phyloP scores from a whole-genome alignment of 495 filamentous ascomycete genomes.

The Aspergillus ellipticus region DNA sequence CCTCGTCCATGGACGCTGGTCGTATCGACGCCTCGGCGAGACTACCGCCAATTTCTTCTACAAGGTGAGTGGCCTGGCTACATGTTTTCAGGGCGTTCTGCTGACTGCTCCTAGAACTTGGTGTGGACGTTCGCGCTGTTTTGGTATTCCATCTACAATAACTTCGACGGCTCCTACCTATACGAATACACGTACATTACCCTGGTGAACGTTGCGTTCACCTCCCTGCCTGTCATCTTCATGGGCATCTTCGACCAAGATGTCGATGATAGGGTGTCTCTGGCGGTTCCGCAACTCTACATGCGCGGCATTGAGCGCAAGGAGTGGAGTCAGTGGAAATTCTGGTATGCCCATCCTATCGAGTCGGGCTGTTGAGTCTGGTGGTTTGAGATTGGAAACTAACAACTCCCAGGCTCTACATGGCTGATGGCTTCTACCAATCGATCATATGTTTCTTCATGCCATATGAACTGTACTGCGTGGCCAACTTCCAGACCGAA shows the following conservation, averaged over 20 bases:
- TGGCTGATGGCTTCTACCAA: slow-evolving; percentile 90
- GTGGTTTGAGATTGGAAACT: slow-evolving; percentile 10
- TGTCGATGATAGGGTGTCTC: slow-evolving; percentile 83
- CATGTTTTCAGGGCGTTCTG: neutral
- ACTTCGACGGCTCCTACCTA: slow-evolving; percentile 90
- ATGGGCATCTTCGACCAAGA: slow-evolving; percentile 97
- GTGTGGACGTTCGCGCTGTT: slow-evolving; percentile 94
- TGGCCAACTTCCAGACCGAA: slow-evolving; percentile 59
- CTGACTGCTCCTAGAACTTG: slow-evolving; percentile 63
- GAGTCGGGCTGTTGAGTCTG: neutral
- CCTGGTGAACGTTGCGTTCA: slow-evolving; percentile 92
- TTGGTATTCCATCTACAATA: slow-evolving; percentile 92
- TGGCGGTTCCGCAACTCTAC: slow-evolving; percentile 91
- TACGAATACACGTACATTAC: slow-evolving; percentile 97
- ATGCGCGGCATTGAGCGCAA: slow-evolving; percentile 89
- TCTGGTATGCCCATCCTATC: slow-evolving; percentile 65
- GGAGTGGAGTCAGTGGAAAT: slow-evolving; percentile 93
- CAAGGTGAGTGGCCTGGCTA: slow-evolving; percentile 53
- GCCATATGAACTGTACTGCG: slow-evolving; percentile 69
- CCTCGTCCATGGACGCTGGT: slow-evolving; percentile 92
- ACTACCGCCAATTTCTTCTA: slow-evolving; percentile 98
- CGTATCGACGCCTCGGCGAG: slow-evolving; percentile 85
- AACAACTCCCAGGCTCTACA: slow-evolving; percentile 67
- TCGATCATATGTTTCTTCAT: slow-evolving; percentile 88
- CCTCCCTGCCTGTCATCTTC: slow-evolving; percentile 86